A percentile compares a stretch with the other conserved stretches of the same genome.
Conservation (phyloP, 1,284 basidiomycete species). For the Hypsizygus ulmarius region DNA sequence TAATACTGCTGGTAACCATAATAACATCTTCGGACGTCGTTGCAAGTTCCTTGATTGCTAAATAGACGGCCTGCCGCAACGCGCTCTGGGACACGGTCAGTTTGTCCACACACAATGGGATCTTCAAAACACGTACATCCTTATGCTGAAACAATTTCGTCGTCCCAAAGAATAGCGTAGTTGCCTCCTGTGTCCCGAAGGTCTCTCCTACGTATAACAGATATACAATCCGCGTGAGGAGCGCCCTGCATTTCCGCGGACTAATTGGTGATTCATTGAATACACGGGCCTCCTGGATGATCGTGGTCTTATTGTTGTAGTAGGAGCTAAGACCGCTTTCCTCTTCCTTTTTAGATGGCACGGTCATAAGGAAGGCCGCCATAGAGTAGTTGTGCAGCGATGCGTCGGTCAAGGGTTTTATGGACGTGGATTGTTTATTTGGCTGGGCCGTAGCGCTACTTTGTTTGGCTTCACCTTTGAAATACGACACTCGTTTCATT, state of each 20-base stretch:
- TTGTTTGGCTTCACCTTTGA: slow-evolving; percentile 30
- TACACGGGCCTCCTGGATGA: slow-evolving; percentile 96
- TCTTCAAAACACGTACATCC: slow-evolving; percentile 68
- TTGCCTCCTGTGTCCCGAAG: slow-evolving; percentile 95
- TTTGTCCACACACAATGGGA: not conserved
- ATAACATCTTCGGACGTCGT: slow-evolving; percentile 98
- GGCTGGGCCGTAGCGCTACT: slow-evolving; percentile 10
- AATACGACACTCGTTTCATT: slow-evolving; percentile 1
- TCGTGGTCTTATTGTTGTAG: slow-evolving; percentile 93
- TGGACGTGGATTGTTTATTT: slow-evolving; percentile 43
- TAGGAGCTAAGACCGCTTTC: slow-evolving; percentile 83
- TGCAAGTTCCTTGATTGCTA: slow-evolving; percentile 98
- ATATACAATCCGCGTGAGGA: slow-evolving; percentile 96
- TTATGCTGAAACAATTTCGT: slow-evolving; percentile 99
- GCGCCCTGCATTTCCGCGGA: slow-evolving; percentile 92
- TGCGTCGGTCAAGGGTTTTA: slow-evolving; percentile 16
- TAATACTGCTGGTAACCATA: slow-evolving; percentile 99
- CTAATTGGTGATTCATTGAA: slow-evolving; percentile 99
- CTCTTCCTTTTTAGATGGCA: slow-evolving; percentile 90
- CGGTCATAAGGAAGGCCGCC: slow-evolving; percentile 62
- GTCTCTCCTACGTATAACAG: slow-evolving; percentile 95
- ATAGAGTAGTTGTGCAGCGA: slow-evolving; percentile 26
- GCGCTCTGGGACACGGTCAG: slow-evolving; percentile 64
- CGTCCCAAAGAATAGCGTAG: slow-evolving; percentile 97
- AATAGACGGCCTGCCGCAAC: slow-evolving; percentile 96